phyloP scores from a whole-genome alignment of 306 rosid species.

The Vigna mungo region DNA sequence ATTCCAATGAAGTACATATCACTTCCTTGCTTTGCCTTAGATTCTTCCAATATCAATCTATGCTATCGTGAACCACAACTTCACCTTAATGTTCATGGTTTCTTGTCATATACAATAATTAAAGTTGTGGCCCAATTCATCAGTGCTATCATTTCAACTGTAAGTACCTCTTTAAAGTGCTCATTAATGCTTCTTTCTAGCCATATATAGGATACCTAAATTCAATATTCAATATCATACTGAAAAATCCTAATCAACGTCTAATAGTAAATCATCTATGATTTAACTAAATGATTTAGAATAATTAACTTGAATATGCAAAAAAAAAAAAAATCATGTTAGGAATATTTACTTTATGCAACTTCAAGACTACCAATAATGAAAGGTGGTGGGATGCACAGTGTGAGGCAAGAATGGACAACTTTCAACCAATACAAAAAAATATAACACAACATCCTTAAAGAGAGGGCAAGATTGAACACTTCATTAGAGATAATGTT shows the following conservation, averaged over 20 bases:
- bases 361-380: too few species aligned
- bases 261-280: neutral
- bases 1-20: constrained; percentile 2
- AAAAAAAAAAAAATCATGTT: too few species aligned
- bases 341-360: too few species aligned
- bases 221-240: neutral
- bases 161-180: neutral
- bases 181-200: neutral
- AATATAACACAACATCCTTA: too few species aligned
- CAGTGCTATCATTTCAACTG: neutral
- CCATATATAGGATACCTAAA: neutral
- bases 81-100: neutral
- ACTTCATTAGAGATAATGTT: too few species aligned
- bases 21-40: neutral
- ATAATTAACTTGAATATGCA: too few species aligned
- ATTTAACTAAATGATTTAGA: too few species aligned
- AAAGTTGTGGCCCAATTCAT: neutral
- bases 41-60: neutral
- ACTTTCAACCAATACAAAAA: too few species aligned
- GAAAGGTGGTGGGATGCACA: too few species aligned
- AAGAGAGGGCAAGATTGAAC: too few species aligned
- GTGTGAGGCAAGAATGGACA: too few species aligned
- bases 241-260: neutral
- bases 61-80: neutral
- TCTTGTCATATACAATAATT: neutral